These are phyloP conservation scores for Albugo candida DNA, from an alignment of 352 stramenopile genomes.

Conservation along the genomic window DNA sequence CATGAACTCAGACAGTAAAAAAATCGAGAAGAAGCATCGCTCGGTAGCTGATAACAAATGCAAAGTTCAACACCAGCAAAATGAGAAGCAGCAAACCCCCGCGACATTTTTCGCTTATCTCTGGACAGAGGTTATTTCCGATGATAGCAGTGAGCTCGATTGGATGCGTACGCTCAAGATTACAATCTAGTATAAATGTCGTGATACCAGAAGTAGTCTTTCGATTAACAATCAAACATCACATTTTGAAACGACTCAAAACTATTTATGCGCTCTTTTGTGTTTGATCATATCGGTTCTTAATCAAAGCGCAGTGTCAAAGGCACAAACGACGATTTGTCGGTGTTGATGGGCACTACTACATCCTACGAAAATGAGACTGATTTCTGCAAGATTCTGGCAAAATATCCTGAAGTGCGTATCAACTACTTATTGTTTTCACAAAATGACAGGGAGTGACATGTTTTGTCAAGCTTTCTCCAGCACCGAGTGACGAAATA, in stretches of 20 bases:
- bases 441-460: not conserved
- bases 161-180: constrained; percentile 57
- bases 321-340: not conserved
- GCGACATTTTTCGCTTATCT: constrained; percentile 43
- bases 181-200: constrained; percentile 12
- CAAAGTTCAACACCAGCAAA: constrained; percentile 19
- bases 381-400: constrained; percentile 22
- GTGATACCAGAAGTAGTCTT: no score
- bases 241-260: no score
- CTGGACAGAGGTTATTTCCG: constrained; percentile 61
- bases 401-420: constrained; percentile 32
- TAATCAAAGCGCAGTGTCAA: no score
- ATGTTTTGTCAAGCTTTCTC: constrained; percentile 21
- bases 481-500: constrained; percentile 11
- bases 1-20: constrained; percentile 11
- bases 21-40: constrained; percentile 18
- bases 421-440: not conserved
- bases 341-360: constrained; percentile 25
- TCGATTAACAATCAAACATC: no score
- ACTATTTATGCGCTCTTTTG: no score
- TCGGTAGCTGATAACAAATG: constrained; percentile 22
- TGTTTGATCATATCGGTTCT: not conserved
- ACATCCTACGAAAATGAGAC: constrained; percentile 14
- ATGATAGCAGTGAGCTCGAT: constrained; percentile 72
- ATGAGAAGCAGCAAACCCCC: constrained; percentile 10